Conservation (phyloP, 768 basidiomycete genomes). For the Suillus luteus region DNA sequence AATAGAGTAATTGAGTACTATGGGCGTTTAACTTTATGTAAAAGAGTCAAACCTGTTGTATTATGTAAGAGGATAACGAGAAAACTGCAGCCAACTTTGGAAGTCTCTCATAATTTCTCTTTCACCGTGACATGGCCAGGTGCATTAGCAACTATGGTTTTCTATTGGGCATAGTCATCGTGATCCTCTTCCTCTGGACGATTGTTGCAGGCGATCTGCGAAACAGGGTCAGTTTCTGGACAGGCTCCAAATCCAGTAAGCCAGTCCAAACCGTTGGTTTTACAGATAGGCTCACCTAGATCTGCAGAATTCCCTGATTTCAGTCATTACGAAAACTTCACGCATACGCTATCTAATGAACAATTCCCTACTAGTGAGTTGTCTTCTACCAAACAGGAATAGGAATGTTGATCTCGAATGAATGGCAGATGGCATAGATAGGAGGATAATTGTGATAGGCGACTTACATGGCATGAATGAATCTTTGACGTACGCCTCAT, state of each 20-base stretch:
- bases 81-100: no score
- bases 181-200: conserved; percentile 44
- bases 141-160: background rate
- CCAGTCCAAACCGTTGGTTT: background rate
- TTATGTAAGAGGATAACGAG: no score
- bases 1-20: no score
- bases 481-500: conserved; percentile 58
- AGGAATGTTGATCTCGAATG: background rate
- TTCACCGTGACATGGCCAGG: background rate
- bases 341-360: conserved; percentile 41
- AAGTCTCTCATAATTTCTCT: background rate
- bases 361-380: conserved; percentile 58
- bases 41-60: no score
- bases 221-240: conserved; percentile 8
- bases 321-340: conserved; percentile 44
- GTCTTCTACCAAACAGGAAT: background rate
- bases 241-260: conserved; percentile 19
- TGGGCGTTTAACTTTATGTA: no score
- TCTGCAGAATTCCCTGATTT: conserved; percentile 55
- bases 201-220: conserved; percentile 28
- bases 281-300: conserved; percentile 10
- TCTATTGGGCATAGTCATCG: conserved; percentile 39
- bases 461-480: conserved; percentile 86
- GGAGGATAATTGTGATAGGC: conserved; percentile 75
- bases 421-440: conserved; percentile 48